Conservation (phyloP, 768 basidiomycete genomes). For the Boletus tylopilopsis region DNA sequence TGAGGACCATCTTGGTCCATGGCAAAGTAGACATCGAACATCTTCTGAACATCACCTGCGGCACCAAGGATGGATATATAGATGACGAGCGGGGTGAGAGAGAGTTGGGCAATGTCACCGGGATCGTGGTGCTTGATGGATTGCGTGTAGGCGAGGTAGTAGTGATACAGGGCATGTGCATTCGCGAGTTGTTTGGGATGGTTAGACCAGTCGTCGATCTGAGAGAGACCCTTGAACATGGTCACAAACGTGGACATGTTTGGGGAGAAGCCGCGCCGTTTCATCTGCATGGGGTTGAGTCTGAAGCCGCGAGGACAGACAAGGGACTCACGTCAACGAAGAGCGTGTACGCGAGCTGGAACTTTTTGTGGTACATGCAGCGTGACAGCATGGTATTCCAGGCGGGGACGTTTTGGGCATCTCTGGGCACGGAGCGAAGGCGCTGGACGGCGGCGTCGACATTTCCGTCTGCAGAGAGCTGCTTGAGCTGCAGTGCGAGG, state of each 20-base stretch:
- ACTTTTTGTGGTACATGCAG: conserved; percentile 52
- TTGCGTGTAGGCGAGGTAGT: conserved; percentile 49
- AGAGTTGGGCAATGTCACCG: conserved; percentile 43
- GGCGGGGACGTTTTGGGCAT: conserved; percentile 68
- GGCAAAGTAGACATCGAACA: conserved; percentile 73
- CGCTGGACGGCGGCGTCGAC: conserved; percentile 60
- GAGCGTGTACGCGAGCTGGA: conserved; percentile 58
- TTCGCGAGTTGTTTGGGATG: conserved; percentile 60
- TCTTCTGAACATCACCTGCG: conserved; percentile 54
- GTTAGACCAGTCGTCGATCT: conserved; percentile 56
- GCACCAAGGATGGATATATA: conserved; percentile 70
- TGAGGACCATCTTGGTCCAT: conserved; percentile 61
- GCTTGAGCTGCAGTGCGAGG: conserved; percentile 56
- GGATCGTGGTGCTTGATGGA: conserved; percentile 48
- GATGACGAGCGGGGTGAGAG: conserved; percentile 43
- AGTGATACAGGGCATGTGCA: conserved; percentile 57
- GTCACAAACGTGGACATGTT: conserved; percentile 65
- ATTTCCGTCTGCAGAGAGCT: conserved; percentile 50
- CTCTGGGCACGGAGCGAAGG: conserved; percentile 66
- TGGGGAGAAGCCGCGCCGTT: conserved; percentile 74
- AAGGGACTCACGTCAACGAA: conserved; percentile 57
- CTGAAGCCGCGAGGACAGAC: conserved; percentile 12
- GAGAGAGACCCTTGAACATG: conserved; percentile 60
- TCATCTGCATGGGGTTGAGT: conserved; percentile 55
- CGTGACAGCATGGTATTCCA: conserved; percentile 81